Base-by-base conservation (phyloP, 139 green algal genomes). In the Auxenochlorella pyrenoidosa region DNA sequence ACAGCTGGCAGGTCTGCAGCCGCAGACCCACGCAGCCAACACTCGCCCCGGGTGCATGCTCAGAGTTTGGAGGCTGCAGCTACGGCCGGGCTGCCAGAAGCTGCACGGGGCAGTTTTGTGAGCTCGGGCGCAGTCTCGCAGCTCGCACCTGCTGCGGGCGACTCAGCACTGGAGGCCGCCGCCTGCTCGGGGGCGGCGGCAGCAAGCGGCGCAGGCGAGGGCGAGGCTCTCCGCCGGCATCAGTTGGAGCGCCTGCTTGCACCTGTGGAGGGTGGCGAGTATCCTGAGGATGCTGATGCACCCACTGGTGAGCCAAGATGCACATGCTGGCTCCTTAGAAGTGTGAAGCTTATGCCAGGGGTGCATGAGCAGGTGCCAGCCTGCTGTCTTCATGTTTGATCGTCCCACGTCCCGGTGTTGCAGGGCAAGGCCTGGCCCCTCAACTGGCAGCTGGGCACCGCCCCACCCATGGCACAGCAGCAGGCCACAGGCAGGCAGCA, bases 221-320 rank as follows among this genome's bases (percentile, higher is more conserved):
- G n/a, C 13, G 38, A 54, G 34, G n/a, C 43, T 16, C 63, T 16
- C 16, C 60, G 80, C 3, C 60, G 43, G 32, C 40, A 63, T 32
- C 80, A 75, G 80, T 43, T 85, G 38, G 63, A 71, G 18, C 40
- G 63, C 3, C 80, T 85, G 38, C 63, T 85, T 30, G 60, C 75
- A 32, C 80, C 24, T 19, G 80, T 77, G 2, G 21, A 59, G 13
- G 30, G 40, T 43, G 80, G 60, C 32, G 63, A 66, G 0, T 85
- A 65, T 22, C 80, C 80, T 1, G 15, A 21, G 10, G 28, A 26
- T 15, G 34, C 51, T 38, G 21, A 63, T 8, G 58, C 26, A 60
- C 54, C 54, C 54, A 63, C 54, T 24, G 79, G 79, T 80, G 30
- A 60, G 75, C 24, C 24, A 21, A 59, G 6, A 28, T n/a, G 47